These are phyloP conservation scores for Pythium graminicola DNA, from an alignment of 352 stramenopile species.

Conservation along the genomic window DNA sequence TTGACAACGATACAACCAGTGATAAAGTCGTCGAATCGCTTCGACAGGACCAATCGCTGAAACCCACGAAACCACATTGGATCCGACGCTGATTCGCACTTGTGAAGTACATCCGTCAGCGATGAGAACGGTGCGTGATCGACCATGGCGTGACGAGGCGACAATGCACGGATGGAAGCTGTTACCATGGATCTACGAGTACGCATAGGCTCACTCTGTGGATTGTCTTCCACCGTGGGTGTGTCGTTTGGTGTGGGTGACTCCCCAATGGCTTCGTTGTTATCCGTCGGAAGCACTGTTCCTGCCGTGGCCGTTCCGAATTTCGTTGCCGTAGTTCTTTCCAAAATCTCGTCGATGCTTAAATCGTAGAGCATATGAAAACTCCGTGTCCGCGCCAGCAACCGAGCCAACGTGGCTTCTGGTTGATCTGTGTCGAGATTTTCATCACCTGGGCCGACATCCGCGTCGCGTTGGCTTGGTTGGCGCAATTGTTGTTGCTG, in stretches of 20 bases:
- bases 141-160: no score
- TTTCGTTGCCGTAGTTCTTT: no score
- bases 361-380: conserved; percentile 50
- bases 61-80: conserved; percentile 13
- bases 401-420: conserved; percentile 1
- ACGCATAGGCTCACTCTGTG: background rate
- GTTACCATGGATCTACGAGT: background rate
- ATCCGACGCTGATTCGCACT: background rate
- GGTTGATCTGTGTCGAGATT: background rate
- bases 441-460: no score
- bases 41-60: conserved; percentile 55
- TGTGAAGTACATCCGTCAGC: conserved; percentile 8
- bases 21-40: conserved; percentile 68
- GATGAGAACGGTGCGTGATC: conserved; percentile 12
- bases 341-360: conserved; percentile 58
- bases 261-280: no score
- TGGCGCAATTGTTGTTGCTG: conserved; percentile 14
- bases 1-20: conserved; percentile 64
- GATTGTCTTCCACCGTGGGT: no score
- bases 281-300: no score
- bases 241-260: no score
- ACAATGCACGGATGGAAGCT: background rate
- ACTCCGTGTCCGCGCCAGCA: conserved; percentile 36
- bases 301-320: no score
- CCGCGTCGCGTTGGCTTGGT: background rate